Evolutionary conservation across 1,284 basidiomycete genomes (phyloP).

Genomic region (Irpex sp.): DNA sequence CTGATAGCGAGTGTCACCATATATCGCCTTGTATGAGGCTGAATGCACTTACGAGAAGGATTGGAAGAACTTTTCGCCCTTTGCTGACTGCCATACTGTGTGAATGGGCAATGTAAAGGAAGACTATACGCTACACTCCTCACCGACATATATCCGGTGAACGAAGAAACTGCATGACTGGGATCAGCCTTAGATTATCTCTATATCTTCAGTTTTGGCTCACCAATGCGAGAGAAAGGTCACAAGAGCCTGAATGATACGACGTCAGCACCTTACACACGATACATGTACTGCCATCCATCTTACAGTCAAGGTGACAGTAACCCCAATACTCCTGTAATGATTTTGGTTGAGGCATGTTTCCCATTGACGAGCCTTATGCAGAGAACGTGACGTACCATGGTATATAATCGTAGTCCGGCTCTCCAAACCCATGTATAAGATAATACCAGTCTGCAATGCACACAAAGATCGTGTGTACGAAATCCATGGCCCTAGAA

Average conservation of each 20-base stretch:
- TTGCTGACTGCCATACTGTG: constrained; percentile 9
- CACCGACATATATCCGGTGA: constrained; percentile 13
- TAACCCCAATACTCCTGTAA: constrained; percentile 12
- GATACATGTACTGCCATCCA: neutral
- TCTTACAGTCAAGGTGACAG: constrained; percentile 13
- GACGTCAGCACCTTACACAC: constrained; percentile 9
- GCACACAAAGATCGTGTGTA: constrained; percentile 14
- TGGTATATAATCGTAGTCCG: constrained; percentile 5
- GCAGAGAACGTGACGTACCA: constrained; percentile 3
- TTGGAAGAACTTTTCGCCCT: constrained; percentile 9
- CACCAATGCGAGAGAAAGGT: constrained; percentile 15
- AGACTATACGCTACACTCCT: neutral
- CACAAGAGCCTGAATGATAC: constrained; percentile 11
- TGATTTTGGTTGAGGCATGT: too few species aligned
- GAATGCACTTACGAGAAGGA: constrained; percentile 6
- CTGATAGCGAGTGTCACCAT: neutral
- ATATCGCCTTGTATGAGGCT: too few species aligned
- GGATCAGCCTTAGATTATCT: too few species aligned
- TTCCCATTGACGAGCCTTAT: too few species aligned
- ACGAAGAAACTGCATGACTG: constrained; percentile 12
- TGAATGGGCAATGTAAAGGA: neutral
- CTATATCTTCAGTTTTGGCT: neutral
- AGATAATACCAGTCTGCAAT: constrained; percentile 16
- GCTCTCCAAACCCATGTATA: constrained; percentile 10
- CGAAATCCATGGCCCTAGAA: constrained; percentile 11